Evolutionary conservation across 192 early-diverging fungal genomes (phyloP).

Genomic region (Podila horticola): DNA sequence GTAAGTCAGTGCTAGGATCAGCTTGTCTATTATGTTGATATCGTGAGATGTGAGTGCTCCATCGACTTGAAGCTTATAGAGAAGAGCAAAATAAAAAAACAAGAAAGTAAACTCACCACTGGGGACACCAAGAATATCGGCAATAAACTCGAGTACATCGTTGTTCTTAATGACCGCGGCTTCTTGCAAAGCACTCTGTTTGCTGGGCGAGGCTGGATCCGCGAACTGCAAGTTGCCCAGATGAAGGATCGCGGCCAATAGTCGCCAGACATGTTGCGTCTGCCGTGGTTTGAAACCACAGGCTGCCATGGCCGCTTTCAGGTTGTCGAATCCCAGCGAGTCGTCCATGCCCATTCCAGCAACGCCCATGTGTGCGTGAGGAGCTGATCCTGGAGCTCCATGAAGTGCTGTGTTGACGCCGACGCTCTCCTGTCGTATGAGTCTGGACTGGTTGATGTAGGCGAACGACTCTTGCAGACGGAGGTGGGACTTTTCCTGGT

Average conservation of each 20-base stretch:
- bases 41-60: not conserved
- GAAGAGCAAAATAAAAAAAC: not conserved
- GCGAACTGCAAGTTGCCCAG: constrained; percentile 90
- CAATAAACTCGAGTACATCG: constrained; percentile 76
- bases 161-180: constrained; percentile 79
- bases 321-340: constrained; percentile 67
- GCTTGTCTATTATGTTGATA: constrained; percentile 26
- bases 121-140: constrained; percentile 84
- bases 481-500: constrained; percentile 74
- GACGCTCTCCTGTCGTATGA: constrained; percentile 41
- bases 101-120: constrained; percentile 53
- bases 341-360: constrained; percentile 60
- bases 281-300: constrained; percentile 74
- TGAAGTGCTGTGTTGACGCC: not conserved
- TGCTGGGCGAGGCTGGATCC: constrained; percentile 65
- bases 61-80: too few relatives aligned
- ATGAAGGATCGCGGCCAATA: constrained; percentile 90
- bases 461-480: constrained; percentile 69
- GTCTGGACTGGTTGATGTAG: constrained; percentile 57
- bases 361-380: constrained; percentile 43
- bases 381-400: not conserved
- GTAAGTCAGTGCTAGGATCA: constrained; percentile 81
- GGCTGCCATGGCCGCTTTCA: constrained; percentile 67
- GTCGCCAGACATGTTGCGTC: constrained; percentile 82
- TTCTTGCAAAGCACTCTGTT: constrained; percentile 72